Conservation (phyloP, 257 asterid genomes). For the Salvia miltiorrhiza region DNA sequence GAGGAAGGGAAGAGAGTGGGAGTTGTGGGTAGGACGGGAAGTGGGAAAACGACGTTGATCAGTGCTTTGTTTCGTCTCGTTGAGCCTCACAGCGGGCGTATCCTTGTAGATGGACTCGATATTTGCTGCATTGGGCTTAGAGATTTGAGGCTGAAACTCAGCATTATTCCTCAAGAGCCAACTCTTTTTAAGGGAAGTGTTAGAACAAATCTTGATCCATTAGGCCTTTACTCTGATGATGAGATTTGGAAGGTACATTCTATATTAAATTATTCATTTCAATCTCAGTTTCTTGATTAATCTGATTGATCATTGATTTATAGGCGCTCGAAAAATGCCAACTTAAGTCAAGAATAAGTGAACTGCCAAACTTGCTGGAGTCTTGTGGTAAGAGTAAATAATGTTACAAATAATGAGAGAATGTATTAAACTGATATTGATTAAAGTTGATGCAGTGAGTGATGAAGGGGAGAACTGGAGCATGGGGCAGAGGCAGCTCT, state of each 20-base stretch:
- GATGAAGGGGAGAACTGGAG: slow-evolving; percentile 88
- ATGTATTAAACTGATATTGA: background rate
- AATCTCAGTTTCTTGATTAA: background rate
- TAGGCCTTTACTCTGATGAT: slow-evolving; percentile 60
- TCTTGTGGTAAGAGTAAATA: slow-evolving; percentile 52
- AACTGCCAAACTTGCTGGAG: slow-evolving; percentile 58
- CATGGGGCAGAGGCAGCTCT: no score
- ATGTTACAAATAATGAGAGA: background rate
- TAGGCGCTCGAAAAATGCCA: slow-evolving; percentile 80
- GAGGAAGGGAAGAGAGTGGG: slow-evolving; percentile 53
- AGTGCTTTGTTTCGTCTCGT: no score
- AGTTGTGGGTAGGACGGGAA: no score
- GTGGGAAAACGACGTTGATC: no score
- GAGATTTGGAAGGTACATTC: slow-evolving; percentile 66
- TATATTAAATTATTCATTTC: no score
- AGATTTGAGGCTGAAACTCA: slow-evolving; percentile 65
- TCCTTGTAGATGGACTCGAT: no score
- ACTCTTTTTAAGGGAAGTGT: slow-evolving; percentile 73
- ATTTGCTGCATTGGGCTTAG: slow-evolving; percentile 60
- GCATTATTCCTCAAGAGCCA: slow-evolving; percentile 89
- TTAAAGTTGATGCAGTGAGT: slow-evolving; percentile 40
- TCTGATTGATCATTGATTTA: slow-evolving; percentile 4
- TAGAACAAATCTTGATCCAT: slow-evolving; percentile 72
- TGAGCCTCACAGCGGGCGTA: no score
- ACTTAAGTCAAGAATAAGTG: slow-evolving; percentile 52